These are phyloP conservation scores for Globisporangium perplexum DNA, from an alignment of 352 stramenopile species.

Conservation along the genomic window DNA sequence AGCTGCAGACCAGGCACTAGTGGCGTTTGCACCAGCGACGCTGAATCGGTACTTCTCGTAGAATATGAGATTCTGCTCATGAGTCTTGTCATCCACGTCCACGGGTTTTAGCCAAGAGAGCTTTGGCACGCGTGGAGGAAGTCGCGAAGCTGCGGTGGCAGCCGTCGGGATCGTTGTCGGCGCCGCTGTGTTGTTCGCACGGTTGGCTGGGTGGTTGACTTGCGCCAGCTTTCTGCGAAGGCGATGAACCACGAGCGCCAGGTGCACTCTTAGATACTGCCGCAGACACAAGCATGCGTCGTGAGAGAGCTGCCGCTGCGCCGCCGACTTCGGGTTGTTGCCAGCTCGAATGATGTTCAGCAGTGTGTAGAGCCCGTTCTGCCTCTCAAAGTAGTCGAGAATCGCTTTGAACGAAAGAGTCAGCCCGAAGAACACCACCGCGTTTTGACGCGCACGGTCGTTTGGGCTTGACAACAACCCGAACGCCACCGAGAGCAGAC, in stretches of 20 bases:
- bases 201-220: constrained; percentile 52
- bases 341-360: constrained; percentile 82
- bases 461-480: constrained; percentile 66
- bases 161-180: constrained; percentile 43
- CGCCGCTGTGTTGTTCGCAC: constrained; percentile 13
- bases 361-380: constrained; percentile 80
- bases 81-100: constrained; percentile 81
- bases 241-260: constrained; percentile 64
- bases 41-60: constrained; percentile 84
- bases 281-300: constrained; percentile 79
- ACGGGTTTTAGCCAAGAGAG: constrained; percentile 69
- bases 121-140: constrained; percentile 67
- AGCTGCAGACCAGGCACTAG: constrained; percentile 51
- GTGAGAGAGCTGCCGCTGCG: constrained; percentile 76
- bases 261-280: constrained; percentile 80
- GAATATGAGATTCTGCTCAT: constrained; percentile 79
- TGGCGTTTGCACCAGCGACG: constrained; percentile 31
- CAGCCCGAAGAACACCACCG: constrained; percentile 80
- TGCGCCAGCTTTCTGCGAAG: constrained; percentile 59
- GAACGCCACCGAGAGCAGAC: constrained; percentile 59
- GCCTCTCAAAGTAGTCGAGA: constrained; percentile 79
- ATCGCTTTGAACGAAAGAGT: constrained; percentile 76
- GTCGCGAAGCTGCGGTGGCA: constrained; percentile 42
- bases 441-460: constrained; percentile 74
- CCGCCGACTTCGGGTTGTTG: constrained; percentile 68